Conservation (phyloP, 306 rosid species). For the Vachellia collinsii region DNA sequence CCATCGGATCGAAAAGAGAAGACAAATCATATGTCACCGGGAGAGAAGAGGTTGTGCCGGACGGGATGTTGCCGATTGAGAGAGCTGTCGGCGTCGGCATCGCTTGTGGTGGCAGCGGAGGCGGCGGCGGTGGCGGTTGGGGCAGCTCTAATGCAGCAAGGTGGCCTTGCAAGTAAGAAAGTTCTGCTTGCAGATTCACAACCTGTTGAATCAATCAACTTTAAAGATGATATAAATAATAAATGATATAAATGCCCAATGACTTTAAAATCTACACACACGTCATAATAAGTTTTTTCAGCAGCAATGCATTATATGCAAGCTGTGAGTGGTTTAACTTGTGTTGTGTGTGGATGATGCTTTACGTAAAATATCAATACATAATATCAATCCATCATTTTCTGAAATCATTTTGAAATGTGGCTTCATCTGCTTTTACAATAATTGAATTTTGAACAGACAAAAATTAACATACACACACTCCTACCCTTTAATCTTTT, state of each 20-base stretch:
- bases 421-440: background rate
- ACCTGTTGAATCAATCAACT: conserved; percentile 48
- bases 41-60: conserved; percentile 42
- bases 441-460: too few species aligned
- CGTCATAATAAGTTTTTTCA: too few species aligned
- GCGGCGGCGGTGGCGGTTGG: conserved; percentile 61
- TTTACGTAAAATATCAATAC: too few species aligned
- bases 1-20: conserved; percentile 80
- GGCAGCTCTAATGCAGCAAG: conserved; percentile 76
- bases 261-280: background rate
- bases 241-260: background rate
- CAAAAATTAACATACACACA: too few species aligned
- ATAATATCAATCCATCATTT: background rate
- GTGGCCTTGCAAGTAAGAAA: conserved; percentile 82
- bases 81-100: conserved; percentile 36
- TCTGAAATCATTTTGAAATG: background rate
- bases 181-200: conserved; percentile 84
- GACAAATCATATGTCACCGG: conserved; percentile 72
- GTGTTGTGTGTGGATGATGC: too few species aligned
- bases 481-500: too few species aligned
- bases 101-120: conserved; percentile 49
- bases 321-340: too few species aligned
- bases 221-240: background rate
- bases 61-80: conserved; percentile 66
- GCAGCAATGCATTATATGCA: too few species aligned